phyloP scores from a whole-genome alignment of 2,329 filamentous ascomycete genomes.

The Neoscytalidium dimidiatum region DNA sequence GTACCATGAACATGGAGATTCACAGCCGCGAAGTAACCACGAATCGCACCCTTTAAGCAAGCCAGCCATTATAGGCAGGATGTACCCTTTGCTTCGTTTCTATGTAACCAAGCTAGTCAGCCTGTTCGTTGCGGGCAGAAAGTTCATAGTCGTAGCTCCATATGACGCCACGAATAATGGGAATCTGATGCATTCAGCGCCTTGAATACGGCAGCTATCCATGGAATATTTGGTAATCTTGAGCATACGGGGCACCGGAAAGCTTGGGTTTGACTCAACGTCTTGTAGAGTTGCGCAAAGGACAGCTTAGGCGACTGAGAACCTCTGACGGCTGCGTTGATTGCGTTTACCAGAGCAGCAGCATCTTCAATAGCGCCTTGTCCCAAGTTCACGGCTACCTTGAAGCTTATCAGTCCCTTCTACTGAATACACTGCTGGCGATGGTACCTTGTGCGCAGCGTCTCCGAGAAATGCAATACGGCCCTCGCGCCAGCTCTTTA shows the following conservation, averaged over 20 bases:
- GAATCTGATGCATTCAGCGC: neutral
- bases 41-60: neutral
- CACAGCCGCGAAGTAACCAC: neutral
- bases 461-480: constrained; percentile 20
- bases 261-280: neutral
- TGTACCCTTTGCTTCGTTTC: neutral
- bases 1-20: neutral
- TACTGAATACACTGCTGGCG: no score
- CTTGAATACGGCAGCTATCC: neutral
- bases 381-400: constrained; percentile 24
- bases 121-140: neutral
- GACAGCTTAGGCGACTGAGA: neutral
- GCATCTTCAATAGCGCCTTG: constrained; percentile 47
- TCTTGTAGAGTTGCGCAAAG: neutral
- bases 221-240: neutral
- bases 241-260: neutral
- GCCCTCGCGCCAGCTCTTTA: constrained; percentile 18
- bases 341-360: constrained; percentile 36
- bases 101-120: neutral
- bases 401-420: no score
- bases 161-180: neutral
- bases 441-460: constrained; percentile 21
- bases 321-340: constrained; percentile 22
- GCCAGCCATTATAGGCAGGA: neutral
- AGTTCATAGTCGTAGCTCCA: neutral